Evolutionary conservation across 805 yeast species (phyloP).

Genomic region (Tetrapisispora arboricola): DNA sequence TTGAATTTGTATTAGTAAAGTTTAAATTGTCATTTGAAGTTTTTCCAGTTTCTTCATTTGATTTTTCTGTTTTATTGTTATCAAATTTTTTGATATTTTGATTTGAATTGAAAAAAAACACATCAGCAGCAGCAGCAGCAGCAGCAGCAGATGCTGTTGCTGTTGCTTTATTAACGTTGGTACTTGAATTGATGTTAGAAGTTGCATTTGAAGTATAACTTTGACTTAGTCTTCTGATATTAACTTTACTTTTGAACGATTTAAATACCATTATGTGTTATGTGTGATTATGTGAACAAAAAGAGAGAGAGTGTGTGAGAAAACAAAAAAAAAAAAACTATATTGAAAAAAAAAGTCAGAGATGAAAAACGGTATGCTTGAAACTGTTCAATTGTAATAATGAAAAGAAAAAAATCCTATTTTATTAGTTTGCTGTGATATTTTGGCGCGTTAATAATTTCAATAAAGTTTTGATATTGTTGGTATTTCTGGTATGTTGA

Average conservation of each 20-base stretch:
- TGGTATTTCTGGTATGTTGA: too few species aligned
- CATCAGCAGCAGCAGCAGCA: slow-evolving; percentile 21
- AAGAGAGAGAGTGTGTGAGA: too few species aligned
- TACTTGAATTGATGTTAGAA: background rate
- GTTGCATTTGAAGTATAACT: slow-evolving; percentile 1
- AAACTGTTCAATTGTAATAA: too few species aligned
- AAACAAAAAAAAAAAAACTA: too few species aligned
- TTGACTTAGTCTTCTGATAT: slow-evolving; percentile 29
- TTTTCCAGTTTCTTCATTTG: background rate
- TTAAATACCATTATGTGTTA: slow-evolving; percentile 31
- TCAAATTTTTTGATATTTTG: slow-evolving; percentile 28
- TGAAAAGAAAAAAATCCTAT: too few species aligned
- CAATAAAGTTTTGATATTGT: too few species aligned
- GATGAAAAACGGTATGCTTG: too few species aligned
- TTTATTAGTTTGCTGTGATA: too few species aligned
- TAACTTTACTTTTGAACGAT: slow-evolving; percentile 32
- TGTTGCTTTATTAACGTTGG: background rate
- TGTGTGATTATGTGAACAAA: too few species aligned
- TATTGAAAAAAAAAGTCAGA: too few species aligned
- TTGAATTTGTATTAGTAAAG: slow-evolving; percentile 9
- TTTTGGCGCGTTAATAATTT: too few species aligned
- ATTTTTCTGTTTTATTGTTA: background rate
- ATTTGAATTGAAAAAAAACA: slow-evolving; percentile 34
- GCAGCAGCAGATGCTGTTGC: slow-evolving; percentile 16
- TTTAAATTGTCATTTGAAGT: slow-evolving; percentile 25